phyloP scores from a whole-genome alignment of 2,329 filamentous ascomycete genomes.

The Cadophora sp. region DNA sequence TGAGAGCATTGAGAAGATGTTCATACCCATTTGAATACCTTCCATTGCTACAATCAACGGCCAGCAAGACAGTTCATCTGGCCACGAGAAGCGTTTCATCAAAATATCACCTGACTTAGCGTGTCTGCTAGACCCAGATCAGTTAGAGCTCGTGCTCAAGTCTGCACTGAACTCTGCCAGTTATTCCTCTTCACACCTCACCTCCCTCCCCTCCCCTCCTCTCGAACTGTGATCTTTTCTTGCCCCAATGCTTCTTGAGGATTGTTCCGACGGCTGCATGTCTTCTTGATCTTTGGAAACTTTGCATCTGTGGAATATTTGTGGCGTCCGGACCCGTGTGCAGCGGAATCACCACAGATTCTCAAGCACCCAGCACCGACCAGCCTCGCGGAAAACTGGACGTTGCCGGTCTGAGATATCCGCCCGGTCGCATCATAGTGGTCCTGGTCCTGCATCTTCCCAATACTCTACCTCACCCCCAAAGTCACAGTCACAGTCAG shows the following conservation, averaged over 20 bases:
- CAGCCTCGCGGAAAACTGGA: slow-evolving; percentile 10
- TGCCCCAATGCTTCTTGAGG: slow-evolving; percentile 12
- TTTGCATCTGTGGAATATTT: slow-evolving; percentile 4
- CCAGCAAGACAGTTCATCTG: not conserved
- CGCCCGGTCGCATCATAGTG: slow-evolving; percentile 13
- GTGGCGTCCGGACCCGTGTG: slow-evolving; percentile 2
- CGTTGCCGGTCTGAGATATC: slow-evolving; percentile 12
- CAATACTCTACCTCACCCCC: slow-evolving; percentile 6
- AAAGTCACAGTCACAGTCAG: slow-evolving; percentile 11
- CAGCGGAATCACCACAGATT: slow-evolving; percentile 1
- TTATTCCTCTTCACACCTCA: slow-evolving; percentile 7
- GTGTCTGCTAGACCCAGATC: not conserved
- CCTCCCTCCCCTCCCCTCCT: not conserved
- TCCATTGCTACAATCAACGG: not conserved
- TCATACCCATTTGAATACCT: not conserved
- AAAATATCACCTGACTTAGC: slow-evolving; percentile 1
- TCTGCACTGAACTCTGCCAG: slow-evolving; percentile 4
- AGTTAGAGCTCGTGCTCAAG: not conserved
- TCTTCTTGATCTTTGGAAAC: not conserved
- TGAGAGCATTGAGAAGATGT: not conserved
- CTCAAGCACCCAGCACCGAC: not conserved
- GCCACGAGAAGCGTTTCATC: slow-evolving; percentile 8
- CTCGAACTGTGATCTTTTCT: not conserved
- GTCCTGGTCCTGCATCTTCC: slow-evolving; percentile 17
- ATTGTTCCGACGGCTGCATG: not conserved